These are phyloP conservation scores for Blastobotrys arbuscula DNA, from an alignment of 1,139 yeast genomes.

Conservation along the genomic window DNA sequence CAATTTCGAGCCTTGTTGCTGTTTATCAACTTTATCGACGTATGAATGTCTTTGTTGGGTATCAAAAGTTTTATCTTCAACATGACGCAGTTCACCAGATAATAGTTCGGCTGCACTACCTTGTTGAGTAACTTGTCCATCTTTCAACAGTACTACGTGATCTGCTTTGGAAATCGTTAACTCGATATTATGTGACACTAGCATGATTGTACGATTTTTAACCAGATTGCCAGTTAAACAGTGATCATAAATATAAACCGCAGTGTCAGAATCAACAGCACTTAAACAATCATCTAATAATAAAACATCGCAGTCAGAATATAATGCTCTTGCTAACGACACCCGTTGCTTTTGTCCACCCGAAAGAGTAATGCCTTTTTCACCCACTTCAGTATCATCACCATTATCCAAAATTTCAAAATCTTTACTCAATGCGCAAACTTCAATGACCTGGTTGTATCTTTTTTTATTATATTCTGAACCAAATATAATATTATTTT, in stretches of 20 bases:
- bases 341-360: conserved; percentile 98
- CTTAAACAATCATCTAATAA: conserved; percentile 90
- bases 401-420: conserved; percentile 59
- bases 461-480: conserved; percentile 67
- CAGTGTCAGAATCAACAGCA: conserved; percentile 65
- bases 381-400: conserved; percentile 84
- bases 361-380: conserved; percentile 90
- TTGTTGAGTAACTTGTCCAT: conserved; percentile 72
- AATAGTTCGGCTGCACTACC: conserved; percentile 87
- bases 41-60: background rate
- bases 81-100: conserved; percentile 41
- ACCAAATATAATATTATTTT: conserved; percentile 76
- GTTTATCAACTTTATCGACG: background rate
- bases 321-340: conserved; percentile 88
- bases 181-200: conserved; percentile 92
- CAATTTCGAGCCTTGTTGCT: conserved; percentile 28
- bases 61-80: background rate
- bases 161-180: conserved; percentile 74
- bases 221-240: conserved; percentile 69
- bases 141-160: conserved; percentile 71
- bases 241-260: conserved; percentile 86
- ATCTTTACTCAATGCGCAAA: conserved; percentile 66
- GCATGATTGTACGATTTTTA: conserved; percentile 68
- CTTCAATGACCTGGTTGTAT: conserved; percentile 72
- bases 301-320: conserved; percentile 74